These are phyloP conservation scores for Sclerotinia glacialis DNA, from an alignment of 2,329 filamentous ascomycete species.

Conservation along the genomic window DNA sequence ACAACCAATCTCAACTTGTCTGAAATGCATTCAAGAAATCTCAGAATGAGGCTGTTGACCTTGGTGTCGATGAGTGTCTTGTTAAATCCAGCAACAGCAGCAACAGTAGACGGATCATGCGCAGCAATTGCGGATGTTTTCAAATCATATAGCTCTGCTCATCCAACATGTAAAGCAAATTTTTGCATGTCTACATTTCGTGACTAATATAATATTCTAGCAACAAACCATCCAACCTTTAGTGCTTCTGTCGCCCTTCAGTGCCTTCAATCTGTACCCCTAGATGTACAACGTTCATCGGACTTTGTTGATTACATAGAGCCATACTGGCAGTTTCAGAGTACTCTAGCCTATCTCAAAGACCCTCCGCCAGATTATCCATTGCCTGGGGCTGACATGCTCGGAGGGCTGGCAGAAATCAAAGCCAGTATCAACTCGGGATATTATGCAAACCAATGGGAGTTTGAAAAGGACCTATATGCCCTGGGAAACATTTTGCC, in stretches of 20 bases:
- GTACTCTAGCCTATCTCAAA: slow-evolving; percentile 26
- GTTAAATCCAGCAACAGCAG: background rate
- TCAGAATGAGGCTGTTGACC: background rate
- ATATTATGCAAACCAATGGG: slow-evolving; percentile 28
- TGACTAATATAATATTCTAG: slow-evolving; percentile 6
- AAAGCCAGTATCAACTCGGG: slow-evolving; percentile 24
- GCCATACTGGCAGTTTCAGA: slow-evolving; percentile 26
- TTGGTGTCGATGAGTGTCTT: background rate
- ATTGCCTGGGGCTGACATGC: slow-evolving; percentile 27
- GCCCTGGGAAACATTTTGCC: slow-evolving; percentile 46
- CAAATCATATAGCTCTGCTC: background rate
- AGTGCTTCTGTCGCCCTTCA: slow-evolving; percentile 23
- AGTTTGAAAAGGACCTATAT: slow-evolving; percentile 29
- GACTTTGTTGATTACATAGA: slow-evolving; percentile 26
- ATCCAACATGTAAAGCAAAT: background rate
- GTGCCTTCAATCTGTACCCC: slow-evolving; percentile 27
- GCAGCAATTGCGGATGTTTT: background rate
- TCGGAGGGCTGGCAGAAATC: slow-evolving; percentile 27
- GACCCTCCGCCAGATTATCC: slow-evolving; percentile 34
- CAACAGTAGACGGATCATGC: background rate
- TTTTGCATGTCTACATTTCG: background rate
- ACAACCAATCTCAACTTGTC: background rate
- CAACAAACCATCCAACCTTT: background rate
- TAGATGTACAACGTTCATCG: slow-evolving; percentile 23
- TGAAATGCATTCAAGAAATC: background rate